Evolutionary conservation across 495 filamentous ascomycete genomes (phyloP), one percentile per base, ranked within the genome.

Genomic region (Talaromyces borbonicus): DNA sequence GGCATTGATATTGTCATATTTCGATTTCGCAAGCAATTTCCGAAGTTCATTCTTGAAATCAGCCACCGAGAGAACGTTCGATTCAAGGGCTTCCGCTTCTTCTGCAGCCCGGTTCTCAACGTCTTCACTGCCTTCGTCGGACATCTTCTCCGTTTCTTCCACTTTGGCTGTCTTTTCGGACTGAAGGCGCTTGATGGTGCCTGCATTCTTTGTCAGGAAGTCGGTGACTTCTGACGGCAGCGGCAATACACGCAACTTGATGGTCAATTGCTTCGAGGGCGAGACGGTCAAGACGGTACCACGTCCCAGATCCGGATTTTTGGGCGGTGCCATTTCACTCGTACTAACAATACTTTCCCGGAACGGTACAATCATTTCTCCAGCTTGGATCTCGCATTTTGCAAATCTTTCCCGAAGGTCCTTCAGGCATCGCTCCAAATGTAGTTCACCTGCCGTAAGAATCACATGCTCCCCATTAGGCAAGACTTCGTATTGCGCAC

Each of bases 381-480:
- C 87, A 44, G 85, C 84, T 53, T 97, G 92, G 45, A 99, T 93
- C 47, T 99, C 92, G 51, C 94, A 96, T 51, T 78, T 81, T 3
- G 92, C 92, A 62, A 94, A 99, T 5, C 93, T 75, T 58, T 97
- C 92, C 42, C 86, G 73, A 6, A 99, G 74, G 69, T 99, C 92
- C 27, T 92, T 95, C 27, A 99, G 57, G 57, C 92, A 99, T 31
- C 92, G 78, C 60, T 99, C 92, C 2, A 97, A 69, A 62, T 99
- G 92, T 50, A 99, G 62, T 60, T 99, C 92, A 9, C 92, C 92
- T 20, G 92, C 92, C 0, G 93, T 96, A 20, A 92, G 64, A 16
- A 99, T 78, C 39, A 99, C 90, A 66, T 99, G 93, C 62, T 99
- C 92, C 42, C 92, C 92, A 47, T 79, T 95, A 45, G 83, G 78